Evolutionary conservation across 257 asterid genomes (phyloP).

Genomic region (Vinca minor): DNA sequence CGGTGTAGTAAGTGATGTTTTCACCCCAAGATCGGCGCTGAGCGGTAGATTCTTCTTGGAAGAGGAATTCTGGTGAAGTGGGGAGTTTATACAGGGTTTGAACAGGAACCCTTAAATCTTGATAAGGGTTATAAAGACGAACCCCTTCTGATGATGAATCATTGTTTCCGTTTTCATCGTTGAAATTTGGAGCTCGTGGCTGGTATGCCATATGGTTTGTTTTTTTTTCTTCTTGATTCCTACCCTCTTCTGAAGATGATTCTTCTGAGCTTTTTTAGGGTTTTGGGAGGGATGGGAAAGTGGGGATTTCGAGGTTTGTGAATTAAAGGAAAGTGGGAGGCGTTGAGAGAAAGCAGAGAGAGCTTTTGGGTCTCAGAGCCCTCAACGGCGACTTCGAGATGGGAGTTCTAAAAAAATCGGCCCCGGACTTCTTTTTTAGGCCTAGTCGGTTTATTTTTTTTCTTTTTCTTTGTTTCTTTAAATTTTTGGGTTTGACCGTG

Average conservation of each 20-base stretch:
- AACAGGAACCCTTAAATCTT: conserved; percentile 54
- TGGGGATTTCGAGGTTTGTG: neutral
- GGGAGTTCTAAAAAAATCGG: too few relatives aligned
- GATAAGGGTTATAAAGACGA: conserved; percentile 88
- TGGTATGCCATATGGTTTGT: conserved; percentile 66
- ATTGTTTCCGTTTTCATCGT: conserved; percentile 26
- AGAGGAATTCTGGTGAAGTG: conserved; percentile 74
- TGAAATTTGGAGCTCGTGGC: conserved; percentile 42
- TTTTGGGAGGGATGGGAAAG: neutral
- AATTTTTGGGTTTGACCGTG: too few relatives aligned
- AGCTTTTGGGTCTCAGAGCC: too few relatives aligned
- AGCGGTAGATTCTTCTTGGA: conserved; percentile 60
- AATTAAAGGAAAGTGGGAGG: neutral
- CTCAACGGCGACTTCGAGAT: too few relatives aligned
- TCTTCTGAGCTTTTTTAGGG: neutral
- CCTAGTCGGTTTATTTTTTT: too few relatives aligned
- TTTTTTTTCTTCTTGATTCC: too few relatives aligned
- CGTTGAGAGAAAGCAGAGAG: conserved; percentile 2
- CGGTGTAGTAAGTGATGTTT: conserved; percentile 81
- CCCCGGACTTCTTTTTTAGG: too few relatives aligned
- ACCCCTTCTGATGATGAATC: conserved; percentile 11
- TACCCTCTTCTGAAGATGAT: too few relatives aligned
- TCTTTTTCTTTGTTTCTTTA: too few relatives aligned
- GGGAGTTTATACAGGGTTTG: conserved; percentile 65
- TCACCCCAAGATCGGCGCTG: conserved; percentile 98